A percentile compares a stretch with the other conserved stretches of the same genome.
Evolutionary conservation across 2,329 filamentous ascomycete genomes (phyloP).

Genomic region (Diplocarpon mali): DNA sequence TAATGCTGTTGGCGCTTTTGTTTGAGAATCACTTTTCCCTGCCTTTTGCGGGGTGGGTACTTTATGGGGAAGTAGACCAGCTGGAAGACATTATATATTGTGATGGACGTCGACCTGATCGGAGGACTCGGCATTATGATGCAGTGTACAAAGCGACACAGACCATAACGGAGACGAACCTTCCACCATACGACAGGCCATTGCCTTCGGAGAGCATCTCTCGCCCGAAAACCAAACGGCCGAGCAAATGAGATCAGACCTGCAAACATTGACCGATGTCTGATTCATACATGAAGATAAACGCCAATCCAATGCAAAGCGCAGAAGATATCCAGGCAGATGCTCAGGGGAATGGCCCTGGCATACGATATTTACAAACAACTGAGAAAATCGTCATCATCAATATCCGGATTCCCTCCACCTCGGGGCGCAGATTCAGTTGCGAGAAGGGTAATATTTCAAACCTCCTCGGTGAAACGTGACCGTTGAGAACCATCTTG

Average conservation of each 20-base stretch:
- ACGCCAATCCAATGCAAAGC: slow-evolving; percentile 23
- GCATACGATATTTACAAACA: slow-evolving; percentile 15
- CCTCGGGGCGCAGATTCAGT: slow-evolving; percentile 9
- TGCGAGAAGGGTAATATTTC: slow-evolving; percentile 18
- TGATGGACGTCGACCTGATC: too few relatives aligned
- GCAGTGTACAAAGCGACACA: too few relatives aligned
- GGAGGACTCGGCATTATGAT: too few relatives aligned
- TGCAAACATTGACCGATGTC: slow-evolving; percentile 12
- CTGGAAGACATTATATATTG: too few relatives aligned
- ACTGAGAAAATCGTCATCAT: slow-evolving; percentile 17
- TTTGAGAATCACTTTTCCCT: too few relatives aligned
- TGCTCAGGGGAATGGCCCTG: neutral
- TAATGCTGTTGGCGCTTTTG: too few relatives aligned
- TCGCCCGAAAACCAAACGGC: slow-evolving; percentile 3
- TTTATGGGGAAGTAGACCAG: too few relatives aligned
- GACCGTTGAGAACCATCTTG: slow-evolving; percentile 35
- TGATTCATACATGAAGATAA: slow-evolving; percentile 17
- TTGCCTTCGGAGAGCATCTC: too few relatives aligned
- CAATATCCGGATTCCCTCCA: slow-evolving; percentile 9
- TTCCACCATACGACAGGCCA: too few relatives aligned
- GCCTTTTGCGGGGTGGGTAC: too few relatives aligned
- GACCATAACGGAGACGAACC: too few relatives aligned
- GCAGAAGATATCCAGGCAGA: slow-evolving; percentile 9
- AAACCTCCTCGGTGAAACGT: slow-evolving; percentile 36
- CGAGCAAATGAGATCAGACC: slow-evolving; percentile 16